phyloP scores from a whole-genome alignment of 2,329 filamentous ascomycete genomes.

The Aspergillus awamori region DNA sequence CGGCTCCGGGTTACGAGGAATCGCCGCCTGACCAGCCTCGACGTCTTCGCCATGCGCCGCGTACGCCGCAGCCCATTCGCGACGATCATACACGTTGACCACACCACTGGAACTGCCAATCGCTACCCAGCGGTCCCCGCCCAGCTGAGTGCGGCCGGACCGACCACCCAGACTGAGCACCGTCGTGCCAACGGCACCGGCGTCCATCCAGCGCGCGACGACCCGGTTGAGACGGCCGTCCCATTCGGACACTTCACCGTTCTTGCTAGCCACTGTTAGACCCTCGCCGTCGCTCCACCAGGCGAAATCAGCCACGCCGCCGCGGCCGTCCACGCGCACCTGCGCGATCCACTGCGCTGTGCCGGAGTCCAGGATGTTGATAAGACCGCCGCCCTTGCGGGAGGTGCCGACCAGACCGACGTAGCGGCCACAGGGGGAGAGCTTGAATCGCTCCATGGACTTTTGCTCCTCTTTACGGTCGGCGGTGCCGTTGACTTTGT shows the following conservation, averaged over 20 bases:
- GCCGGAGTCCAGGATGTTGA: slow-evolving; percentile 79
- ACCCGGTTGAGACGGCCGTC: slow-evolving; percentile 69
- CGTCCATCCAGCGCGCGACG: slow-evolving; percentile 82
- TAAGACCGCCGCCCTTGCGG: slow-evolving; percentile 80
- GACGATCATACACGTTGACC: slow-evolving; percentile 89
- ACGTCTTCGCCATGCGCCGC: slow-evolving; percentile 26
- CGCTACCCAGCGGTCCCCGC: slow-evolving; percentile 85
- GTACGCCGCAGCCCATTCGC: slow-evolving; percentile 57
- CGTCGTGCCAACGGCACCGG: slow-evolving; percentile 84
- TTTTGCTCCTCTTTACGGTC: slow-evolving; percentile 75
- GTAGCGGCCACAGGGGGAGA: slow-evolving; percentile 83
- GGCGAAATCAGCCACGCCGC: slow-evolving; percentile 84
- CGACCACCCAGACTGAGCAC: slow-evolving; percentile 72
- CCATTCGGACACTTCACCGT: slow-evolving; percentile 90
- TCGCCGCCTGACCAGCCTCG: slow-evolving; percentile 34
- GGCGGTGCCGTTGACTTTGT: slow-evolving; percentile 77
- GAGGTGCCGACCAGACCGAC: slow-evolving; percentile 80
- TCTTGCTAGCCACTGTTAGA: slow-evolving; percentile 79
- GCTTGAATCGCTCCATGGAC: slow-evolving; percentile 85
- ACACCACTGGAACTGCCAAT: slow-evolving; percentile 85
- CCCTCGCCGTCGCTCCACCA: slow-evolving; percentile 90
- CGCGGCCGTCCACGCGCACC: slow-evolving; percentile 76
- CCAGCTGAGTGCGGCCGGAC: slow-evolving; percentile 49
- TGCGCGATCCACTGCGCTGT: slow-evolving; percentile 88
- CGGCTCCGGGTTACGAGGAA: slow-evolving; percentile 72